Base-by-base conservation (phyloP, 2,329 filamentous ascomycete species). In the Exophiala calicioides region DNA sequence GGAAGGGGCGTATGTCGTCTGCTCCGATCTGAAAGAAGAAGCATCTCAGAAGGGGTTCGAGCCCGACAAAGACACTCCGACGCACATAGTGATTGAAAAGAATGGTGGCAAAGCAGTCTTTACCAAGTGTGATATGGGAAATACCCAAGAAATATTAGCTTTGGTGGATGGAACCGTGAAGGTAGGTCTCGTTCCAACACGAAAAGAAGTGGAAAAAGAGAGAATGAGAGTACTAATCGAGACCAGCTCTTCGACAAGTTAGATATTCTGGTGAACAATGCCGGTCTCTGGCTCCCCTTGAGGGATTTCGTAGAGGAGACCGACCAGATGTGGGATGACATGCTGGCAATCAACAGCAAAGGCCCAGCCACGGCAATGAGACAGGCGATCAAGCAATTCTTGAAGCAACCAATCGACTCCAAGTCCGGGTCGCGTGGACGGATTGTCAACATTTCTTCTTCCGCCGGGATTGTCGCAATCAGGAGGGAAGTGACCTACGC, bases 251-350 rank as follows among this genome's bases (percentile, higher is more conserved):
- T 38, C 27, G 13, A 26, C 18, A 46, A 39, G 24, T 19, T 46
- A 5, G 75, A 79, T 58, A 78, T 81, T 55, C 64, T 81, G 47
- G 66, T 82, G 58, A 79, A 82, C 67, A 81, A 80, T 57, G 79
- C 79, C 3, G 79, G 74, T 21, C 24, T 46, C 26, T 46, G 43
- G 43, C 39, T 46, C 34, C 36, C 41, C 7, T 10, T 40, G 18
- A 35, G 41, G 8, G 34, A 30, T 18, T 39, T 53, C 34, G 69
- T 79, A 2, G 68, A 73, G 5, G 49, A 61, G 20, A 65, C 71
- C 49, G 60, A 62, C 6, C 70, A 72, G 3, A 72, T 80, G 45
- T 81, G 81, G 60, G 68, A 74, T 21, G 61, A 66, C 26, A 71
- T 77, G 37, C 81, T 75, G 65, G 73, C 73, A 53, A 68, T 80